Evolutionary conservation across 169 alveolate genomes (phyloP), one percentile per base, ranked within the genome.

Genomic region (Babesia divergens): DNA sequence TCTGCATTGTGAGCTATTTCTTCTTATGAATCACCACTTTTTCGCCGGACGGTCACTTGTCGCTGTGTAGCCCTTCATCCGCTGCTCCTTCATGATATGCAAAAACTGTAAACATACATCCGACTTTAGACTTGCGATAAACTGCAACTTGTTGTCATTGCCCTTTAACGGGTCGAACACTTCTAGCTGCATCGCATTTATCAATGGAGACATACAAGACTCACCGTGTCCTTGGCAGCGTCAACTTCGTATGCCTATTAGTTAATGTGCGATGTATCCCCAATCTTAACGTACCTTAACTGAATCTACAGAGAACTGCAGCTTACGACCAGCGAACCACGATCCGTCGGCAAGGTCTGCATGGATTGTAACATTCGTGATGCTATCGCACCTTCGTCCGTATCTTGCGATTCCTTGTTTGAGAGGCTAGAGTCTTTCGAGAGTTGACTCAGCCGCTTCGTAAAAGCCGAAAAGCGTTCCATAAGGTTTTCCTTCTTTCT

Each of bases 1-100:
- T 91, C 75, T 94, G 96, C 98, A 93, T 94, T 72, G 34, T 88
- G 44, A 11, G 3, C 22, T 3, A 22, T 16, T 20, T 55, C 35
- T 55, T 14, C 9, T 1, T 1, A 26, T 18, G 24, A n/a, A 26
- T 50, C 68, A 74, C 84, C 84, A 60, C 65, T 47, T 9, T 14
- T 29, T 43, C 35, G 59, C 24, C 5, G n/a, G 60, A 34, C 29
- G 46, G 2, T 11, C n/a, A 22, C 59, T 35, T 37, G 51, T 49
- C 43, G 46, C 53, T n/a, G 59, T n/a, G 59, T 62, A 50, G 59
- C 72, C 72, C 24, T 43, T 70, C 60, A 26, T 54, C 14, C 82
- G 71, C 82, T 70, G 58, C 28, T 32, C 24, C 37, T n/a, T 16
- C 6, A 6, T 31, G 31, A 13, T 20, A 16, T 0, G 40, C 28